phyloP scores from a whole-genome alignment of 805 yeast genomes.

The Zygosaccharomyces siamensis region DNA sequence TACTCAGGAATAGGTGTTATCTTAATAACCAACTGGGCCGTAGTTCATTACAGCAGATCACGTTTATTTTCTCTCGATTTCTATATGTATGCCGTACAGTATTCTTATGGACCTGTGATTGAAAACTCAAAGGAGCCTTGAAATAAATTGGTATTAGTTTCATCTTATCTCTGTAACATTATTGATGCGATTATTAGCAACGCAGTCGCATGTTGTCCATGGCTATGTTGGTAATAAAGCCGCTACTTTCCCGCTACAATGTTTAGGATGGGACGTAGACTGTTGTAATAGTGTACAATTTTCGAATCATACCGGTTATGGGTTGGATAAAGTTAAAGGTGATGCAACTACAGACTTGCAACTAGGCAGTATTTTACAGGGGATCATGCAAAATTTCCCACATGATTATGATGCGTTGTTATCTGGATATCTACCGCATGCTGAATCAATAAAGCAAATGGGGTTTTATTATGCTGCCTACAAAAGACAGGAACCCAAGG shows the following conservation, averaged over 20 bases:
- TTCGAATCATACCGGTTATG: constrained; percentile 92
- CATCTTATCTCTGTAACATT: not conserved
- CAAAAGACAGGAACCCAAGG: constrained; percentile 25
- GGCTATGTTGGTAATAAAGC: constrained; percentile 95
- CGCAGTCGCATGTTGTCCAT: constrained; percentile 87
- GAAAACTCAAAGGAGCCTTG: too few species aligned
- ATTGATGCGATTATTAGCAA: constrained; percentile 10
- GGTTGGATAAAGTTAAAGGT: constrained; percentile 53
- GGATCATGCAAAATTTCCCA: constrained; percentile 46
- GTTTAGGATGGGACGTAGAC: constrained; percentile 90
- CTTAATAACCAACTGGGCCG: too few species aligned
- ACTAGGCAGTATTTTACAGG: constrained; percentile 43
- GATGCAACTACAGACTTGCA: constrained; percentile 45
- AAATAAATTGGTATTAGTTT: not conserved
- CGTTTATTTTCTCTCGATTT: not conserved
- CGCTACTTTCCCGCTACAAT: constrained; percentile 83
- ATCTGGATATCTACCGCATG: constrained; percentile 76
- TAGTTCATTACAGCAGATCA: not conserved
- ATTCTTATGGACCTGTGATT: too few species aligned
- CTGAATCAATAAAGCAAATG: constrained; percentile 49
- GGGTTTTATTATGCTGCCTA: constrained; percentile 39
- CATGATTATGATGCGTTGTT: constrained; percentile 59
- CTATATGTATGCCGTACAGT: too few species aligned
- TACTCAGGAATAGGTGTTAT: too few species aligned
- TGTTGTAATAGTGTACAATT: constrained; percentile 81